These are phyloP conservation scores for Melampsora allii-populina DNA, from an alignment of 1,284 basidiomycete genomes.

Conservation along the genomic window DNA sequence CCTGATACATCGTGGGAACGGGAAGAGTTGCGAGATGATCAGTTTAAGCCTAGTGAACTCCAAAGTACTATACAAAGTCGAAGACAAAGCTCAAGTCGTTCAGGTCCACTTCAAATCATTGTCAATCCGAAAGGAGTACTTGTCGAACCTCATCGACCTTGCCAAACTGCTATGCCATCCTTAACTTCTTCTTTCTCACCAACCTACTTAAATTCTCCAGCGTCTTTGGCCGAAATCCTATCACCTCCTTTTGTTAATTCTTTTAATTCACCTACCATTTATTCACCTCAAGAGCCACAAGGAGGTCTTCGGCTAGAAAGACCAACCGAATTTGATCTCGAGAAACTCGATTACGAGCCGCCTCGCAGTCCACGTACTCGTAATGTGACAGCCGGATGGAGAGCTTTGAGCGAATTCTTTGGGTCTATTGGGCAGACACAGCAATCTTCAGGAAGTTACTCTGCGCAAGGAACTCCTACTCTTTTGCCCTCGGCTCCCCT, in stretches of 20 bases:
- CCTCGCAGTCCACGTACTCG: background rate
- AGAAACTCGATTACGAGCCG: background rate
- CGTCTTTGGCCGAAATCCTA: background rate
- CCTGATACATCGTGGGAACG: background rate
- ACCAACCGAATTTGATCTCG: background rate
- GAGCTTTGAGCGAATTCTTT: background rate
- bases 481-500: background rate
- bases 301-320: background rate
- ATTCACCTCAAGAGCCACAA: background rate
- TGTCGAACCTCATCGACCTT: background rate
- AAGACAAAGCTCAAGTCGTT: background rate
- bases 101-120: background rate
- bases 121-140: background rate
- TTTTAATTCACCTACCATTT: background rate
- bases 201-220: background rate
- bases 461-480: background rate
- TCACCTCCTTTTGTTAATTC: background rate
- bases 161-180: background rate
- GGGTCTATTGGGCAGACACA: background rate
- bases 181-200: background rate
- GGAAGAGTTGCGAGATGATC: background rate
- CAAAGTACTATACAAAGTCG: constrained; percentile 1
- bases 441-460: background rate
- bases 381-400: background rate
- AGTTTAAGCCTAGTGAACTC: background rate